Base-by-base conservation (phyloP, 2,329 filamentous ascomycete species). In the Sarocladiaceae sp. region DNA sequence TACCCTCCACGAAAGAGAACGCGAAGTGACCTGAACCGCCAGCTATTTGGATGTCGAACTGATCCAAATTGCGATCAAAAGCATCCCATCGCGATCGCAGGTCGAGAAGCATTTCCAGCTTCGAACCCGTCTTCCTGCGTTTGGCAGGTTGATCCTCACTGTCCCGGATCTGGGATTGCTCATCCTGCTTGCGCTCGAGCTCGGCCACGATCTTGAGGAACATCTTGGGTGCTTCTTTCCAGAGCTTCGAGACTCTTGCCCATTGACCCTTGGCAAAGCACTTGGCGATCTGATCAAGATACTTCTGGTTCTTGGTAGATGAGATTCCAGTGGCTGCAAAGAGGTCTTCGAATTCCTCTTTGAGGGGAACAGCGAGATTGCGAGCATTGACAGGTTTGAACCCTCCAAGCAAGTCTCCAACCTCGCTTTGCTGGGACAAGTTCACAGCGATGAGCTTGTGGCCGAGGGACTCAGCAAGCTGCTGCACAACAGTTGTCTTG, bases 351-450 rank as follows among this genome's bases (percentile, higher is more conserved):
- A 98, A 98, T 50, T 94, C 88, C 53, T 97, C 93, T 55, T 95
- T 88, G 57, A 98, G 68, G 0, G 93, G 91, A 29, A 96, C 78
- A 1, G 93, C 85, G 46, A 97, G 73, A 48, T 82, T 94, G 52
- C 91, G 82, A 33, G 93, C 80, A 58, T 91, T 96, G 47, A 98
- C 85, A 1, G 93, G 93, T 61, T 98, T 98, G 69, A 95, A 97
- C 0, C 93, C 93, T 55, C 93, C 94, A 1, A 98, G 72, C 11
- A 99, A 69, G 66, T 99, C 93, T n/a, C 90, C 87, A 32, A 86
- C 90, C 64, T 99, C 94, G 57, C 90, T 97, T 61, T 99, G 94
- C 60, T 98, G 94, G 0, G 93, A 98, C 59, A 99, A 64, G 58
- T 99, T 99, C 58, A 98, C 89, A 3, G 90, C 88, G 0, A 89